These are phyloP conservation scores for Aciculoconidium aculeatum DNA, from an alignment of 805 yeast genomes.

Conservation along the genomic window DNA sequence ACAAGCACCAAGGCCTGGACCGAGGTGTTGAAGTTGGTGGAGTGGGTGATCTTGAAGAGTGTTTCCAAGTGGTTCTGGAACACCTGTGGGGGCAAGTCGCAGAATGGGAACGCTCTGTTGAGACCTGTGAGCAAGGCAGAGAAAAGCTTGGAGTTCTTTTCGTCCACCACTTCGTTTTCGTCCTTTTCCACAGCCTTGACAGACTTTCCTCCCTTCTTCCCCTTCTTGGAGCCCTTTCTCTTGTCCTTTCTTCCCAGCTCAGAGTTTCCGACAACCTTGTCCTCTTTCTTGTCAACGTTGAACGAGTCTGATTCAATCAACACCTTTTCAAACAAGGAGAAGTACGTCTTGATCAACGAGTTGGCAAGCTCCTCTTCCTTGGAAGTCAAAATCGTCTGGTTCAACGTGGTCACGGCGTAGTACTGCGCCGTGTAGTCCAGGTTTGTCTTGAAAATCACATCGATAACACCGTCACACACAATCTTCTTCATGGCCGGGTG, in stretches of 20 bases:
- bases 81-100: slow-evolving; percentile 63
- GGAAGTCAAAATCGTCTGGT: slow-evolving; percentile 84
- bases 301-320: slow-evolving; percentile 58
- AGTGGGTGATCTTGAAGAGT: slow-evolving; percentile 83
- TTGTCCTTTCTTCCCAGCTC: slow-evolving; percentile 49
- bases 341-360: slow-evolving; percentile 73
- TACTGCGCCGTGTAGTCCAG: slow-evolving; percentile 81
- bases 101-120: slow-evolving; percentile 93
- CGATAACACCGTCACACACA: slow-evolving; percentile 73
- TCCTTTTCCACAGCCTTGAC: slow-evolving; percentile 56
- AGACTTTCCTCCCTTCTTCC: slow-evolving; percentile 84
- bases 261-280: slow-evolving; percentile 43
- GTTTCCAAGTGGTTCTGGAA: slow-evolving; percentile 77
- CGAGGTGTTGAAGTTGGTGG: slow-evolving; percentile 89
- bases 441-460: slow-evolving; percentile 65
- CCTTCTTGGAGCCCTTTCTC: slow-evolving; percentile 70
- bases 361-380: slow-evolving; percentile 80
- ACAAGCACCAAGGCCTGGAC: slow-evolving; percentile 87
- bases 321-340: slow-evolving; percentile 78
- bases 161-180: slow-evolving; percentile 62
- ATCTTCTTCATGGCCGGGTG: slow-evolving; percentile 95
- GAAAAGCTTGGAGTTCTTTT: slow-evolving; percentile 76
- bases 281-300: slow-evolving; percentile 26
- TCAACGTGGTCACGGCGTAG: slow-evolving; percentile 80
- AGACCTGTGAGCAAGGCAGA: slow-evolving; percentile 91